Conservation (phyloP, 208 protist genomes). For the Trichomonas tenax region DNA sequence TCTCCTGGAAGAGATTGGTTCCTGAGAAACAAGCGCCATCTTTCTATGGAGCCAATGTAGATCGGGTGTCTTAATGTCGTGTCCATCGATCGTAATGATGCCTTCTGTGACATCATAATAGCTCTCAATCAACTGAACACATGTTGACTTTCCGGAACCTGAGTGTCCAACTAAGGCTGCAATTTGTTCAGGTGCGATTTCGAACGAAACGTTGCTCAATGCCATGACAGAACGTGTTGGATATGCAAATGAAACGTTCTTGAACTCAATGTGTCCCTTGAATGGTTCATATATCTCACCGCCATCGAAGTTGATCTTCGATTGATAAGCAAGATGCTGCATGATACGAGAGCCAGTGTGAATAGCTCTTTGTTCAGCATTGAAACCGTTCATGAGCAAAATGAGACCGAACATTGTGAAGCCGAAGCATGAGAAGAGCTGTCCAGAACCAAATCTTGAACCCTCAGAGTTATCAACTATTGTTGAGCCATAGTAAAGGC, state of each 20-base stretch:
- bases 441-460: not conserved
- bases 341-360: not conserved
- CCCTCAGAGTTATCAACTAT: not conserved
- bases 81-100: constrained; percentile 66
- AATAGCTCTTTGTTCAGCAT: constrained; percentile 4
- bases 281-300: not conserved
- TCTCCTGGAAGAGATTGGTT: constrained; percentile 71
- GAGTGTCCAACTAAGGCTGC: constrained; percentile 32
- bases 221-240: not conserved
- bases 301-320: not conserved
- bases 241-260: constrained; percentile 22
- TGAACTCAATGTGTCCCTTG: not conserved
- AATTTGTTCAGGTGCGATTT: constrained; percentile 18
- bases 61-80: constrained; percentile 58
- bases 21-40: constrained; percentile 80
- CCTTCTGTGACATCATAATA: constrained; percentile 74
- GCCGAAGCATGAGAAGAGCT: not conserved
- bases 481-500: not conserved
- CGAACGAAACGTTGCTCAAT: constrained; percentile 28
- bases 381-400: not conserved
- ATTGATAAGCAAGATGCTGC: not conserved
- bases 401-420: not conserved
- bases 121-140: constrained; percentile 62
- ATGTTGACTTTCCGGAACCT: constrained; percentile 34
- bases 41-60: constrained; percentile 56